Evolutionary conservation across 2,329 filamentous ascomycete genomes (phyloP), one percentile per base, ranked within the genome.

Genomic region (Cytospora schulzeri): DNA sequence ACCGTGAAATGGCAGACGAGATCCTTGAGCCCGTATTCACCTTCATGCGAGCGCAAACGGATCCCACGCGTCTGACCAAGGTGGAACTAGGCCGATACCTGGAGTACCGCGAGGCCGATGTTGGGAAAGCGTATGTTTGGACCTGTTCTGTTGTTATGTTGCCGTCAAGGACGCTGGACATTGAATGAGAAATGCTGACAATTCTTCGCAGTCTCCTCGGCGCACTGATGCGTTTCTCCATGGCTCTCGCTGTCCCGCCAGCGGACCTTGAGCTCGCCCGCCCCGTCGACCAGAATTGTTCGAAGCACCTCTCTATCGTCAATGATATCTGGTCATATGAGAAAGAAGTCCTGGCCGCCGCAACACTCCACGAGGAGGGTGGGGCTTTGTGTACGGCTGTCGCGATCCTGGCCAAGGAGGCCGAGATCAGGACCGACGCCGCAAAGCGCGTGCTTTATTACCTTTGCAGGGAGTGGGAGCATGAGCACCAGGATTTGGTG

Each of bases 311-410:
- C 52, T 75, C 76, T 2, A 68, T 79, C 7, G 68, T 80, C 31
- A 80, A 80, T 68, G 78, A 80, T 64, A 78, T 80, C 64, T 76
- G 69, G 61, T 75, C 72, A 66, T 80, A 64, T 52, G 76, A 79
- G n/a, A 80, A 80, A 67, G 78, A 80, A 38, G 69, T 62, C 29
- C 61, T 26, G 26, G 68, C 38, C 29, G 69, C 26, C 12, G 67
- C 60, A 60, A 57, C 7, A 52, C 57, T 38, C 31, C 57, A 64
- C 28, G 14, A 68, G 67, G 68, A 71, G 38, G 75, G 76, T 7
- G 65, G 66, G 0, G 58, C 68, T 1, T 69, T 79, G 1, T 76
- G 74, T 67, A 72, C 71, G 6, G 66, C 71, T 1, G 76, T 78
- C 0, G 60, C 71, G 8, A 67, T 77, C 2, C 33, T 78, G 31